phyloP scores from a whole-genome alignment of 1,139 yeast species.

The Trichomonascaceae sp. region DNA sequence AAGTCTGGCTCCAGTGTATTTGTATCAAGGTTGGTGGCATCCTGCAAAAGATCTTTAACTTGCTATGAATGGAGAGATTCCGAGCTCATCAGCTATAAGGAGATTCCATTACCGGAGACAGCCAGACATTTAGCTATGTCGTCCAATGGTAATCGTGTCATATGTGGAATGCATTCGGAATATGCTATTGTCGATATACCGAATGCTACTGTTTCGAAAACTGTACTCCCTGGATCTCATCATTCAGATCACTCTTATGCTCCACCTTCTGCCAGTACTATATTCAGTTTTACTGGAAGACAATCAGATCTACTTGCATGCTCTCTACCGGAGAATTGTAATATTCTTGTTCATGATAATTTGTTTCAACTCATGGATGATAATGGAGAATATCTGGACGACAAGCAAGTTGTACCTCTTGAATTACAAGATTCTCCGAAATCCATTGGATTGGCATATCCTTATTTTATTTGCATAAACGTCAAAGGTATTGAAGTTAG shows the following conservation, averaged over 20 bases:
- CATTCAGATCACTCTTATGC: constrained; percentile 9
- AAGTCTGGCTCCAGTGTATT: constrained; percentile 16
- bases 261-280: constrained; percentile 9
- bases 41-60: constrained; percentile 31
- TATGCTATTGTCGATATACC: constrained; percentile 12
- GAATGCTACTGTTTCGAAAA: constrained; percentile 2
- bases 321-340: constrained; percentile 12
- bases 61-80: constrained; percentile 36
- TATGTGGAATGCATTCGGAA: constrained; percentile 31
- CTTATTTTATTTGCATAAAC: constrained; percentile 28
- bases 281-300: constrained; percentile 18
- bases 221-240: constrained; percentile 11
- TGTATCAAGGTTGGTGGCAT: constrained; percentile 34
- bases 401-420: constrained; percentile 14
- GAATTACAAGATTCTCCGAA: constrained; percentile 24
- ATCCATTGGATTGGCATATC: constrained; percentile 28
- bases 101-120: constrained; percentile 32
- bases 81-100: constrained; percentile 29
- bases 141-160: constrained; percentile 18
- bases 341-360: constrained; percentile 26
- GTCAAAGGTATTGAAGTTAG: constrained; percentile 25
- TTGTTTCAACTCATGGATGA: constrained; percentile 20
- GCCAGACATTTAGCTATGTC: constrained; percentile 29
- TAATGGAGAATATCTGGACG: constrained; percentile 18
- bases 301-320: constrained; percentile 20